A percentile compares a stretch with the other conserved stretches of the same genome.
These are phyloP conservation scores for Coccomyxa subellipsoidea DNA, from an alignment of 163 green algal species.

Conservation along the genomic window DNA sequence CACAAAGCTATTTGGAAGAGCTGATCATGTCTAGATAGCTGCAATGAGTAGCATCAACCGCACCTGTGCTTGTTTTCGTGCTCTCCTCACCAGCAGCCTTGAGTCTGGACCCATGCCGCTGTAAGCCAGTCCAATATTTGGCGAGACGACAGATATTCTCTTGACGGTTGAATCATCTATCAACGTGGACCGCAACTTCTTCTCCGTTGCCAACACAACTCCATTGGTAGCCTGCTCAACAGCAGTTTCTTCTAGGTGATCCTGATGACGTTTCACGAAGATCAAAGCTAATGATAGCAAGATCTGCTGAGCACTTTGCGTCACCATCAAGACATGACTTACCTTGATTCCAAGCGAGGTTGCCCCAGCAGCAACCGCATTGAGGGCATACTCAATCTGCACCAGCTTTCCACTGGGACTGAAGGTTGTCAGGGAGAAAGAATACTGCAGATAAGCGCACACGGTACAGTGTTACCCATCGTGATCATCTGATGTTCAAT, in stretches of 20 bases:
- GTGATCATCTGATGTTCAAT: too few species aligned
- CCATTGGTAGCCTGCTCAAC: conserved; percentile 78
- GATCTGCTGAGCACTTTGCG: too few species aligned
- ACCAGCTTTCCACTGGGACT: conserved; percentile 97
- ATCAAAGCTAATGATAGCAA: too few species aligned
- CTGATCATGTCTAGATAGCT: too few species aligned
- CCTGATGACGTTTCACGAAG: too few species aligned
- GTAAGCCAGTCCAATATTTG: conserved; percentile 94
- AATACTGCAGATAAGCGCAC: conserved; percentile 81
- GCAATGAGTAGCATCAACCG: conserved; percentile 8
- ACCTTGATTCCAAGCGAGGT: conserved; percentile 95
- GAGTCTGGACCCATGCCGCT: conserved; percentile 98
- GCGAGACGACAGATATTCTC: conserved; percentile 90
- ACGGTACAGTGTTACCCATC: too few species aligned
- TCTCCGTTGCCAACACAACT: conserved; percentile 99
- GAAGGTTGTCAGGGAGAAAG: conserved; percentile 93
- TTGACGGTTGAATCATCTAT: conserved; percentile 94
- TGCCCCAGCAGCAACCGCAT: conserved; percentile 86
- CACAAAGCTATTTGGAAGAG: neutral
- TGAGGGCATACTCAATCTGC: conserved; percentile 99
- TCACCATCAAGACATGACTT: neutral
- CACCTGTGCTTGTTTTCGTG: conserved; percentile 49
- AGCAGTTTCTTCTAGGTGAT: too few species aligned
- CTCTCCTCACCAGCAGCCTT: conserved; percentile 91
- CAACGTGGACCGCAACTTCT: conserved; percentile 89